Evolutionary conservation across 495 filamentous ascomycete genomes (phyloP).

Genomic region (Neurospora hispaniola): DNA sequence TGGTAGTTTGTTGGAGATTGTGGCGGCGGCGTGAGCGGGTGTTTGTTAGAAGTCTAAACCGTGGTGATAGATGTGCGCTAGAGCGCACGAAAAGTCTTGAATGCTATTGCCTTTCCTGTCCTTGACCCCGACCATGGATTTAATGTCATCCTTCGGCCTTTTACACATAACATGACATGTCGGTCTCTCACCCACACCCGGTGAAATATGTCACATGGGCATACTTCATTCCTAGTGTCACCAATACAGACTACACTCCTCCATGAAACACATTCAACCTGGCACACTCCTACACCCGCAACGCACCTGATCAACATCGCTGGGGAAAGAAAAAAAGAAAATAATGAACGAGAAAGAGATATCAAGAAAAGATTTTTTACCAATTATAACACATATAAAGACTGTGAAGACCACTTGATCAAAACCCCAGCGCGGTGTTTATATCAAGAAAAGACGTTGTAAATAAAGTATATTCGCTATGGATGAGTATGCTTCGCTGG

Average conservation of each 20-base stretch:
- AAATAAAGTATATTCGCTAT: too few relatives aligned
- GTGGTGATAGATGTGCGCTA: background rate
- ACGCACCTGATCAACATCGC: background rate
- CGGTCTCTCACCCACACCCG: background rate
- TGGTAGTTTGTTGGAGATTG: slow-evolving; percentile 26
- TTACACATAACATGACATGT: background rate
- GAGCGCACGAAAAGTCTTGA: background rate
- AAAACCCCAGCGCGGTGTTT: background rate
- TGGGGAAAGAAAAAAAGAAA: too few relatives aligned
- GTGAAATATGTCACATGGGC: background rate
- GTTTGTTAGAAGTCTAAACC: background rate
- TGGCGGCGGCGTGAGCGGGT: background rate
- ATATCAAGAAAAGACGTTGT: too few relatives aligned
- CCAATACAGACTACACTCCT: background rate
- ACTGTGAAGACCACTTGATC: background rate
- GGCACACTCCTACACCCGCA: background rate
- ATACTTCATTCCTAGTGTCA: background rate
- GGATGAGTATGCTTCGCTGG: too few relatives aligned
- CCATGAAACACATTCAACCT: background rate
- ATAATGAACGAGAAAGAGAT: too few relatives aligned
- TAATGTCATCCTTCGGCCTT: background rate
- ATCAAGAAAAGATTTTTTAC: background rate
- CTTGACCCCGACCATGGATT: background rate
- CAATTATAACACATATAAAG: background rate
- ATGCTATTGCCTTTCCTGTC: background rate